These are phyloP conservation scores for Trypethelium eluteriae DNA, from an alignment of 495 filamentous ascomycete genomes.

Conservation along the genomic window DNA sequence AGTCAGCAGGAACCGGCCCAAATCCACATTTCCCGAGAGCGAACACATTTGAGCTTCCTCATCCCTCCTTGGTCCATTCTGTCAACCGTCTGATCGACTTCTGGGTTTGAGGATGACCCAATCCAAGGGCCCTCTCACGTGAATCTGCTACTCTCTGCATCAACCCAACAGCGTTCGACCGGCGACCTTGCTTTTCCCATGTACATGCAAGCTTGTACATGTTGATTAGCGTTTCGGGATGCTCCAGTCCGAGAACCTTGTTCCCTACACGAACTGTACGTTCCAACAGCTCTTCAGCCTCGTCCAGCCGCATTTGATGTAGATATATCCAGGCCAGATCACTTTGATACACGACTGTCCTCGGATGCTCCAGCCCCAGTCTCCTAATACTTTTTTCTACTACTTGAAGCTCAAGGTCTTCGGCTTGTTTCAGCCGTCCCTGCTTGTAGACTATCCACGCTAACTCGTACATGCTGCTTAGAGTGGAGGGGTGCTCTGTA, in stretches of 20 bases:
- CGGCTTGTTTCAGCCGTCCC: constrained; percentile 7
- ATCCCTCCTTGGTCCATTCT: too few species aligned
- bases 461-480: constrained; percentile 16
- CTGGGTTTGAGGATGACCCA: too few species aligned
- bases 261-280: neutral
- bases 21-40: too few species aligned
- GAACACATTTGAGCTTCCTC: too few species aligned
- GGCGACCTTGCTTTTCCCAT: neutral
- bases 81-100: too few species aligned
- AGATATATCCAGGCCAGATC: constrained; percentile 1
- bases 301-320: constrained; percentile 5
- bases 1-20: too few species aligned
- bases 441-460: neutral
- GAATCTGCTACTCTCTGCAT: too few species aligned
- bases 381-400: constrained; percentile 10
- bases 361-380: constrained; percentile 15
- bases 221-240: constrained; percentile 18
- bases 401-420: constrained; percentile 16
- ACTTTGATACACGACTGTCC: constrained; percentile 3
- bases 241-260: constrained; percentile 7
- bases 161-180: too few species aligned
- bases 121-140: too few species aligned
- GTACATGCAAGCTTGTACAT: constrained; percentile 14
- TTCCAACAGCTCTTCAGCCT: constrained; percentile 9
- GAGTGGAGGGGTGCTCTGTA: constrained; percentile 18